Percentiles rank a stretch among this genome's conserved stretches.
These are phyloP conservation scores for Fusarium falciforme DNA, from an alignment of 2,329 filamentous ascomycete genomes.

Conservation along the genomic window DNA sequence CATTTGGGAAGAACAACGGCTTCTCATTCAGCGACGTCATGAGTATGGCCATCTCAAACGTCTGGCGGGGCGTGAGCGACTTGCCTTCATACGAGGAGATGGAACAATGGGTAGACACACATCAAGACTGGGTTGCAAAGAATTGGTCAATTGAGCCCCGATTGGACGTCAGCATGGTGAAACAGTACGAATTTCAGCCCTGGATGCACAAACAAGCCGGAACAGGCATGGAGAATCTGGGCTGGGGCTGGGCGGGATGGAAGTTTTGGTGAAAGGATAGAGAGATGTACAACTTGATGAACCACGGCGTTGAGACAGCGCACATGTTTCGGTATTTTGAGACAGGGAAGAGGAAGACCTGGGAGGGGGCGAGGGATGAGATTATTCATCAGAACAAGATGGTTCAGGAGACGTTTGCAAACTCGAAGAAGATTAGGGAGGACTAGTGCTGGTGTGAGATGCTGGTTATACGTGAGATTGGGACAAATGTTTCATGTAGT, in stretches of 20 bases:
- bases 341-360: conserved; percentile 53
- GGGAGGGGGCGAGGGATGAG: conserved; percentile 51
- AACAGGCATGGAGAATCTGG: conserved; percentile 55
- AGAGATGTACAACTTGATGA: conserved; percentile 52
- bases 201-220: conserved; percentile 54
- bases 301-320: conserved; percentile 54
- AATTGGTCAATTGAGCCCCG: conserved; percentile 16
- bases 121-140: conserved; percentile 15
- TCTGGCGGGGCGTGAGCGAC: conserved; percentile 21
- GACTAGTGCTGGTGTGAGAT: not conserved
- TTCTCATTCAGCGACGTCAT: conserved; percentile 32
- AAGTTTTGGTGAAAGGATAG: conserved; percentile 53
- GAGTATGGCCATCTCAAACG: conserved; percentile 27
- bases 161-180: conserved; percentile 38
- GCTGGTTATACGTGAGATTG: not conserved
- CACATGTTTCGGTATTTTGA: conserved; percentile 56
- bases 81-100: not conserved
- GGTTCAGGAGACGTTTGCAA: conserved; percentile 3
- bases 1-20: conserved; percentile 24
- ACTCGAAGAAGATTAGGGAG: conserved; percentile 1
- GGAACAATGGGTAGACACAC: conserved; percentile 25
- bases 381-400: conserved; percentile 25
- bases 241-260: conserved; percentile 56
- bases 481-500: not conserved
- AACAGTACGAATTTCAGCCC: conserved; percentile 48